These are phyloP conservation scores for Glaciozyma antarctica DNA, from an alignment of 768 basidiomycete genomes.

Conservation along the genomic window DNA sequence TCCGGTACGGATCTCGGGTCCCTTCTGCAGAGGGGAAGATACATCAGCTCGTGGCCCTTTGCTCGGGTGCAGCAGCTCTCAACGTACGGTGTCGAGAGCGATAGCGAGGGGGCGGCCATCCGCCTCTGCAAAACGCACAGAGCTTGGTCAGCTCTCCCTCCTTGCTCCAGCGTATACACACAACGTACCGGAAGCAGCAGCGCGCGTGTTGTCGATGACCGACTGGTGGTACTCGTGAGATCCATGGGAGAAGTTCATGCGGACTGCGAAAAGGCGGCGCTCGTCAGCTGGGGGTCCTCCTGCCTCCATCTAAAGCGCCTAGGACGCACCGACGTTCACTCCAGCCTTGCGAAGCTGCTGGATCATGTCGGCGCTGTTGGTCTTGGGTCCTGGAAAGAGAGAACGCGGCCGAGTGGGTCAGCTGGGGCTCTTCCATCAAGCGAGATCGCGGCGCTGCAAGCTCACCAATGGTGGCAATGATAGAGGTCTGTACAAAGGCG, in stretches of 20 bases:
- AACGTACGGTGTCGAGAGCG: constrained; percentile 78
- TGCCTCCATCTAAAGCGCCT: not conserved
- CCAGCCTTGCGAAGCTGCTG: constrained; percentile 75
- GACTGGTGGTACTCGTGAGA: constrained; percentile 97
- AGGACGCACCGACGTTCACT: constrained; percentile 83
- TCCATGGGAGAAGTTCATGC: constrained; percentile 99
- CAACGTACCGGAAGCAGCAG: constrained; percentile 62
- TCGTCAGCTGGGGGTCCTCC: not conserved
- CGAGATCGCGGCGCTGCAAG: not conserved
- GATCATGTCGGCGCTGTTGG: constrained; percentile 82
- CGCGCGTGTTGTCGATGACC: constrained; percentile 93
- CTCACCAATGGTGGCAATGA: constrained; percentile 96
- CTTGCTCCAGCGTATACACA: not conserved
- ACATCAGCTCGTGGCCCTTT: not conserved
- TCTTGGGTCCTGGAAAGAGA: constrained; percentile 66
- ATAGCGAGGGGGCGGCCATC: constrained; percentile 88
- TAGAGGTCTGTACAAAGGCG: constrained; percentile 58
- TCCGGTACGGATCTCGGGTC: constrained; percentile 97
- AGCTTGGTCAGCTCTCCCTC: not conserved
- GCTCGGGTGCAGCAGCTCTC: too few species aligned
- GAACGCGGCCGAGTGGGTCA: not conserved
- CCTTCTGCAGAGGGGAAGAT: constrained; percentile 58
- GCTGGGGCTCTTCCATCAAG: not conserved
- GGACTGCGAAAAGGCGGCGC: constrained; percentile 50
- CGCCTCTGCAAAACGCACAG: constrained; percentile 46